A percentile compares a stretch with the other conserved stretches of the same genome.
phyloP scores from a whole-genome alignment of 148 eudicot genomes.

The Chenopodium quinoa region DNA sequence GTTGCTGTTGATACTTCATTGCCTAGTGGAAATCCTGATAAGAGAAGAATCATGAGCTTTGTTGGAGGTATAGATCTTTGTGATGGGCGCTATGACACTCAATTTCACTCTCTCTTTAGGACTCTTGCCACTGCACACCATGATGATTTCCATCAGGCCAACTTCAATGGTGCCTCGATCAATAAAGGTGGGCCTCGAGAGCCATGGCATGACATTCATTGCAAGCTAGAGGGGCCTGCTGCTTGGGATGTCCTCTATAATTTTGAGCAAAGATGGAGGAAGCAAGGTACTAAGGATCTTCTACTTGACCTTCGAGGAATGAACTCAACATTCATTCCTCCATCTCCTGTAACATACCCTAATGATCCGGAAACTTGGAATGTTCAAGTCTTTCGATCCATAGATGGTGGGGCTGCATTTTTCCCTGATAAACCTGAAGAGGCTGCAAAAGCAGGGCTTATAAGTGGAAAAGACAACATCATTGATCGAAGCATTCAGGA shows the following conservation, averaged over 20 bases:
- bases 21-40: constrained; percentile 34
- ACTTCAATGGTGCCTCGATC: constrained; percentile 34
- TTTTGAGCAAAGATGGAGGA: constrained; percentile 58
- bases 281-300: constrained; percentile 39
- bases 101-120: constrained; percentile 47
- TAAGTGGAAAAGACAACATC: constrained; percentile 47
- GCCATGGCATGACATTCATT: constrained; percentile 66
- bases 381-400: constrained; percentile 51
- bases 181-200: constrained; percentile 59
- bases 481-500: constrained; percentile 54
- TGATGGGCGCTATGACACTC: constrained; percentile 59
- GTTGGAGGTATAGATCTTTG: constrained; percentile 59
- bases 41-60: constrained; percentile 47
- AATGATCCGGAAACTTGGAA: constrained; percentile 47
- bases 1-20: constrained; percentile 45
- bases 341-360: constrained; percentile 39
- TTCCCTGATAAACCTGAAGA: constrained; percentile 54
- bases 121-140: constrained; percentile 44
- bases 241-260: constrained; percentile 56
- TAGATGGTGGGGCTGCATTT: constrained; percentile 51
- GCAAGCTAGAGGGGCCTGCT: constrained; percentile 45
- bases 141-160: constrained; percentile 55
- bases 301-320: constrained; percentile 39
- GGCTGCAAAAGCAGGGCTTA: constrained; percentile 41
- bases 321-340: constrained; percentile 36